A percentile compares a stretch with the other conserved stretches of the same genome.
Conservation (phyloP, 805 yeast genomes). For the Wickerhamomyces bovis region DNA sequence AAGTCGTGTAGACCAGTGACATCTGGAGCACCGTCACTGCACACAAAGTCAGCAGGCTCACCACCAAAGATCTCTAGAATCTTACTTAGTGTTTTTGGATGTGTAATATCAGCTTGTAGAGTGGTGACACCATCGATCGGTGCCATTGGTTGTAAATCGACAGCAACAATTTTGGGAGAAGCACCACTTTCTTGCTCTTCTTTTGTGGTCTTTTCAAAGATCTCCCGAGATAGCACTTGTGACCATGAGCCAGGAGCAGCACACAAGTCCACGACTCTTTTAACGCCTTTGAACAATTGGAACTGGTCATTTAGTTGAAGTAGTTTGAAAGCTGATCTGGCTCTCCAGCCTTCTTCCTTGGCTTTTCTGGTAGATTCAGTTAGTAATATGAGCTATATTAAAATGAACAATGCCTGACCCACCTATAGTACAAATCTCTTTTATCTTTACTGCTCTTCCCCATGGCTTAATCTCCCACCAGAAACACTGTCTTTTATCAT, state of each 20-base stretch:
- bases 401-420: conserved; percentile 5
- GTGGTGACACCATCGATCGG: conserved; percentile 90
- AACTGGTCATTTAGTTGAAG: conserved; percentile 89
- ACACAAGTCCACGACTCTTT: conserved; percentile 90
- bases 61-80: conserved; percentile 84
- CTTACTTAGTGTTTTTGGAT: conserved; percentile 76
- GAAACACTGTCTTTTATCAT: background rate
- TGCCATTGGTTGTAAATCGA: conserved; percentile 95
- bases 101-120: conserved; percentile 95
- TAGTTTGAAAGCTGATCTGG: conserved; percentile 91
- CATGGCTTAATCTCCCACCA: conserved; percentile 37
- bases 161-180: conserved; percentile 78
- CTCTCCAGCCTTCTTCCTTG: conserved; percentile 97
- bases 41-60: conserved; percentile 89
- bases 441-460: conserved; percentile 95
- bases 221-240: conserved; percentile 77
- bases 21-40: conserved; percentile 98
- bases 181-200: conserved; percentile 24
- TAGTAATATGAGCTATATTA: conserved; percentile 8
- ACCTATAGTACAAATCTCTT: conserved; percentile 75
- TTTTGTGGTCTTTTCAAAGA: conserved; percentile 38
- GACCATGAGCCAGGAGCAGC: conserved; percentile 99
- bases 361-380: conserved; percentile 55
- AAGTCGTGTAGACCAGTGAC: conserved; percentile 96
- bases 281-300: conserved; percentile 61